Conservation (phyloP, 345 rosid species). For the Arabidopsis thaliana region TAIR10.1 NC_003071.7:10185001-10185500, state of each 20-base stretch:
- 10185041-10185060: conserved; percentile 30
- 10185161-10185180: not conserved
- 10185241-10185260: conserved; percentile 41
- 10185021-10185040: conserved; percentile 17
- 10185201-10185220: not conserved
- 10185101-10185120: not conserved
- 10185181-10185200: not conserved
- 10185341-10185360: conserved; percentile 45
- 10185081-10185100: conserved; percentile 14
- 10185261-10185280: conserved; percentile 46
- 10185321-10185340: conserved; percentile 46
- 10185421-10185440: conserved; percentile 50
- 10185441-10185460: conserved; percentile 52
- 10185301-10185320: conserved; percentile 41
- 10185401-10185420: conserved; percentile 42
- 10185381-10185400: conserved; percentile 55
- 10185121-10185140: not conserved
- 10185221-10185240: conserved; percentile 33
- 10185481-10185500: conserved; percentile 58
- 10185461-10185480: conserved; percentile 61
- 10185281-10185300: conserved; percentile 28
- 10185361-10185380: conserved; percentile 30
- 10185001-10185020: conserved; percentile 30
- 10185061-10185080: conserved; percentile 18
- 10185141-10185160: conserved; percentile 1